These are phyloP conservation scores for Neolecta irregularis DNA, from an alignment of 1,139 yeast genomes.

Conservation along the genomic window DNA sequence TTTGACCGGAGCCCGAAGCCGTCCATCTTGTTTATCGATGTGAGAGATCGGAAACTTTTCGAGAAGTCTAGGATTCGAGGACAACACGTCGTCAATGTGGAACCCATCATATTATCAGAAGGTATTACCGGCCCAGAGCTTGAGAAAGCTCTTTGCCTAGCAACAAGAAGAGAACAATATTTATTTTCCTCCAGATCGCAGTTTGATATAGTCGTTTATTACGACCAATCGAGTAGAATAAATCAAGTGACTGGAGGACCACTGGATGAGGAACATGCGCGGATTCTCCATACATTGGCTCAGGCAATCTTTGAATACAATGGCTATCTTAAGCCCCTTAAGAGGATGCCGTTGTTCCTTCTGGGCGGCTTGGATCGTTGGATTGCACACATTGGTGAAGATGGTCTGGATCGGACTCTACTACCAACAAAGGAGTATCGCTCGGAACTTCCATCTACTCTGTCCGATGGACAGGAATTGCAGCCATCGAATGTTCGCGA, in stretches of 20 bases:
- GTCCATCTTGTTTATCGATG: constrained; percentile 40
- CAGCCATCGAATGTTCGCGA: no score
- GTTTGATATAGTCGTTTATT: constrained; percentile 48
- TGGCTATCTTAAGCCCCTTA: constrained; percentile 32
- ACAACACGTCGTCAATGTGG: constrained; percentile 48
- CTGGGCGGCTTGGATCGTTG: constrained; percentile 39
- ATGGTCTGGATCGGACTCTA: constrained; percentile 8
- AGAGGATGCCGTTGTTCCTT: constrained; percentile 40
- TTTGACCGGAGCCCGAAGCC: no score
- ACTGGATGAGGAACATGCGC: constrained; percentile 9
- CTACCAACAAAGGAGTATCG: no score
- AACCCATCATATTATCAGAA: constrained; percentile 39
- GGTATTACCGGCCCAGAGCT: constrained; percentile 42
- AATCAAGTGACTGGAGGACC: constrained; percentile 8
- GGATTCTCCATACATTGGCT: constrained; percentile 23
- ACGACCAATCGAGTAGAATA: constrained; percentile 28
- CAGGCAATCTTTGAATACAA: constrained; percentile 27
- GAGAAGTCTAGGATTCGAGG: constrained; percentile 44
- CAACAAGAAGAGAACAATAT: constrained; percentile 39
- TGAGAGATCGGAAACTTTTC: constrained; percentile 44
- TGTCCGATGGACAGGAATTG: no score
- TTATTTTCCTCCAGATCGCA: constrained; percentile 37
- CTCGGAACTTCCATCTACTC: no score
- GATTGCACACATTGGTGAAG: constrained; percentile 26
- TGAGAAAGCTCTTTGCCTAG: constrained; percentile 39